A percentile compares a stretch with the other conserved stretches of the same genome.
Conservation (phyloP, 805 yeast species). For the Saccharomycopsis javanensis region DNA sequence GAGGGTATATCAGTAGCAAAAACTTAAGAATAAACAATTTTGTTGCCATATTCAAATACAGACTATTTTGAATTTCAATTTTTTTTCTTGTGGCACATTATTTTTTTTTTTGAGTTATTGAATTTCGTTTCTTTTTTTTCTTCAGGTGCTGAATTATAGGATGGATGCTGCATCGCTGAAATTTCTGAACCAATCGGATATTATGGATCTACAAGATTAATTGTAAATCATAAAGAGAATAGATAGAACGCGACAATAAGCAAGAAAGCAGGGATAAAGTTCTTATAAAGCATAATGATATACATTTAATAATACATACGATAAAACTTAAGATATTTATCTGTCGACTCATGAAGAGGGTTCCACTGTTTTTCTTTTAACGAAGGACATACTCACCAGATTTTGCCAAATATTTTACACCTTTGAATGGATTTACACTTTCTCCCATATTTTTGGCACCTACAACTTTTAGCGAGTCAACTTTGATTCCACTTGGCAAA, state of each 20-base stretch:
- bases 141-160: too few relatives aligned
- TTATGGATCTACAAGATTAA: neutral
- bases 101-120: too few relatives aligned
- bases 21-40: neutral
- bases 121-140: too few relatives aligned
- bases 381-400: slow-evolving; percentile 51
- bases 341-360: too few relatives aligned
- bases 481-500: slow-evolving; percentile 66
- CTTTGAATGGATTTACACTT: slow-evolving; percentile 72
- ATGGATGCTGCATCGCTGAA: too few relatives aligned
- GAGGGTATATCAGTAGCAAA: neutral
- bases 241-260: neutral
- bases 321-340: neutral
- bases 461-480: slow-evolving; percentile 51
- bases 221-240: neutral
- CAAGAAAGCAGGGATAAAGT: neutral
- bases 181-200: neutral
- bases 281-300: neutral
- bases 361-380: slow-evolving; percentile 18
- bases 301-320: neutral
- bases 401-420: slow-evolving; percentile 71
- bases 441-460: slow-evolving; percentile 50
- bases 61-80: neutral
- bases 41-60: neutral
- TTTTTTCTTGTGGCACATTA: neutral